A percentile compares a stretch with the other conserved stretches of the same genome.
Evolutionary conservation across 1,284 basidiomycete genomes (phyloP).

Genomic region (Irpex rosettiformis): DNA sequence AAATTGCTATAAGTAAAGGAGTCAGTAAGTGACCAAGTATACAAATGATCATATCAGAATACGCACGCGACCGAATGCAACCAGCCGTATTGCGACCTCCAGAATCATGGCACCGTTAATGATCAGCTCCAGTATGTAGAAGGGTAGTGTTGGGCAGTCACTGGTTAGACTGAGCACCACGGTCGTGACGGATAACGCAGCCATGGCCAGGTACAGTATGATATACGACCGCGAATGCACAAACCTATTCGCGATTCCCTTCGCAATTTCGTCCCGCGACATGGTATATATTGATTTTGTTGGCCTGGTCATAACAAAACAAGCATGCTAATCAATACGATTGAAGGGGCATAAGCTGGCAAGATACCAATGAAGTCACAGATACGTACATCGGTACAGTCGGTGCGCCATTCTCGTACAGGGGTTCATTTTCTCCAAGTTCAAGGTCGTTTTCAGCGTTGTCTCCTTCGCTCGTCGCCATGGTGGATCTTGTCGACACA

Average conservation of each 20-base stretch:
- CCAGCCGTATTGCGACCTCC: slow-evolving; percentile 84
- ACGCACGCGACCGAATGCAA: slow-evolving; percentile 86
- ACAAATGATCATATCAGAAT: slow-evolving; percentile 1
- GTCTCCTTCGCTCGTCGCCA: slow-evolving; percentile 26
- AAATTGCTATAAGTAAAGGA: slow-evolving; percentile 69
- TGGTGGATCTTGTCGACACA: slow-evolving; percentile 11
- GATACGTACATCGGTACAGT: slow-evolving; percentile 26
- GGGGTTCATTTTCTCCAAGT: slow-evolving; percentile 31
- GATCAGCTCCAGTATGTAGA: slow-evolving; percentile 89
- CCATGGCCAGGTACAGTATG: slow-evolving; percentile 87
- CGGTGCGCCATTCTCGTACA: slow-evolving; percentile 22
- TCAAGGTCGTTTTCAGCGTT: slow-evolving; percentile 32
- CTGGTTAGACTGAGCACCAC: slow-evolving; percentile 83
- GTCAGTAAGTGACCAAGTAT: slow-evolving; percentile 1
- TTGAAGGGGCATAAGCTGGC: slow-evolving; percentile 25
- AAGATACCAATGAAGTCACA: slow-evolving; percentile 13
- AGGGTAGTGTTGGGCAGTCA: slow-evolving; percentile 75
- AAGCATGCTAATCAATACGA: slow-evolving; percentile 17
- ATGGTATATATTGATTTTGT: slow-evolving; percentile 78
- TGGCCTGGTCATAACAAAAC: slow-evolving; percentile 40
- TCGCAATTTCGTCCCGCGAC: slow-evolving; percentile 73
- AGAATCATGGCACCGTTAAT: slow-evolving; percentile 91
- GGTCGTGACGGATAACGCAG: slow-evolving; percentile 84
- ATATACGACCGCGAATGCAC: slow-evolving; percentile 81
- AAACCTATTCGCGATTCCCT: slow-evolving; percentile 81